phyloP scores from a whole-genome alignment of 192 early-diverging fungal genomes.

The Podila epigama region DNA sequence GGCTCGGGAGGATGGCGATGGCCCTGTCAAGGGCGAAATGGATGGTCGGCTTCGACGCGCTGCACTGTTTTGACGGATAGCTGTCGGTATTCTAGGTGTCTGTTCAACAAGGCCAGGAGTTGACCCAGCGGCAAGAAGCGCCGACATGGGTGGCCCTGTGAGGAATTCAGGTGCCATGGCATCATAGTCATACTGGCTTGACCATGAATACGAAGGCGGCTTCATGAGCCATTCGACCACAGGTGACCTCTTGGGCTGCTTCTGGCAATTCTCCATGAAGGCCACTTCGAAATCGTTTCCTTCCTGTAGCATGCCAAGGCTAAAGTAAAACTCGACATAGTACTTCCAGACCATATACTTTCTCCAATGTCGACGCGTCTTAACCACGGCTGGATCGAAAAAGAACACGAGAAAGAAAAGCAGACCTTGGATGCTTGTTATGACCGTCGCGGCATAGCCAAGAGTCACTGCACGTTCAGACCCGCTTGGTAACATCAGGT shows the following conservation, averaged over 20 bases:
- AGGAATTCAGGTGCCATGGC: conserved; percentile 36
- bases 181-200: conserved; percentile 15
- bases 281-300: conserved; percentile 23
- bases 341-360: conserved; percentile 46
- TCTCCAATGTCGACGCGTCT: conserved; percentile 24
- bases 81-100: not conserved
- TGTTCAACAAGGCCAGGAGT: too few species aligned
- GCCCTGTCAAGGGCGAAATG: too few species aligned
- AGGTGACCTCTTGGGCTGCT: not conserved
- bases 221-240: conserved; percentile 14
- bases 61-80: not conserved
- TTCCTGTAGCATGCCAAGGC: conserved; percentile 32
- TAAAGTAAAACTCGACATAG: conserved; percentile 43
- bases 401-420: conserved; percentile 42
- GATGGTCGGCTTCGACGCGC: not conserved
- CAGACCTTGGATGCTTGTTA: conserved; percentile 40
- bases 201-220: conserved; percentile 39
- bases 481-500: conserved; percentile 2
- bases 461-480: not conserved
- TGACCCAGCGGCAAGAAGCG: not conserved
- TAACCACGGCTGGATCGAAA: conserved; percentile 37
- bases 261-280: conserved; percentile 21
- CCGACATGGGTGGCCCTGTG: conserved; percentile 14
- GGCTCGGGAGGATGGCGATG: too few species aligned
- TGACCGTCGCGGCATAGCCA: conserved; percentile 11